phyloP scores from a whole-genome alignment of 306 rosid species.

The Elaeagnus macrophylla region DNA sequence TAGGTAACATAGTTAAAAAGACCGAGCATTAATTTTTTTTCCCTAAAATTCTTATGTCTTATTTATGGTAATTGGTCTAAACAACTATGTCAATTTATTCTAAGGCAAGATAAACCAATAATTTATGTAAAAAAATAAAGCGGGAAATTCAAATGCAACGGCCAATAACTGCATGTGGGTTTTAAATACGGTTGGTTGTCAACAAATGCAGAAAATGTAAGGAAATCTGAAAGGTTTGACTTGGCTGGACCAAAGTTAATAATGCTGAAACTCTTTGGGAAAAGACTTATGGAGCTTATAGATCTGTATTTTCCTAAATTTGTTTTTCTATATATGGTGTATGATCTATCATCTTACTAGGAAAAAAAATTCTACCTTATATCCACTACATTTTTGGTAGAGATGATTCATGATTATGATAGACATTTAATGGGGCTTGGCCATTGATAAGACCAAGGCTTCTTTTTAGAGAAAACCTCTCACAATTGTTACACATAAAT shows the following conservation, averaged over 20 bases:
- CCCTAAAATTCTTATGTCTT: no score
- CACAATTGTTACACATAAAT: background rate
- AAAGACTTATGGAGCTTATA: constrained; percentile 21
- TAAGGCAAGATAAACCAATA: no score
- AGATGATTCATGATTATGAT: constrained; percentile 13
- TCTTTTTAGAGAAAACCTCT: background rate
- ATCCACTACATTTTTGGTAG: background rate
- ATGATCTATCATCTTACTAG: constrained; percentile 13
- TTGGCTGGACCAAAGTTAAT: constrained; percentile 18
- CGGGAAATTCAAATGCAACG: constrained; percentile 51
- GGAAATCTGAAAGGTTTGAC: constrained; percentile 8
- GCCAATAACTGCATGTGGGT: constrained; percentile 18
- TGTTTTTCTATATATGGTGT: constrained; percentile 16
- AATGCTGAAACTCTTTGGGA: constrained; percentile 25
- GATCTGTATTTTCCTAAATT: constrained; percentile 27
- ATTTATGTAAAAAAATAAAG: no score
- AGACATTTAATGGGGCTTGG: constrained; percentile 5
- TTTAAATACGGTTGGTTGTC: constrained; percentile 12
- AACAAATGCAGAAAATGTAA: constrained; percentile 2
- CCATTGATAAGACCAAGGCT: constrained; percentile 1
- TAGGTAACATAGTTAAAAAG: no score
- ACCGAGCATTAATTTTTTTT: no score
- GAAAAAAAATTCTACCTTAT: constrained; percentile 5
- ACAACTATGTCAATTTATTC: no score
- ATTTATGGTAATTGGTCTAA: no score